A percentile compares a stretch with the other conserved stretches of the same genome.
phyloP scores from a whole-genome alignment of 139 green algal species.

The Chlamydomonas asymmetrica region DNA sequence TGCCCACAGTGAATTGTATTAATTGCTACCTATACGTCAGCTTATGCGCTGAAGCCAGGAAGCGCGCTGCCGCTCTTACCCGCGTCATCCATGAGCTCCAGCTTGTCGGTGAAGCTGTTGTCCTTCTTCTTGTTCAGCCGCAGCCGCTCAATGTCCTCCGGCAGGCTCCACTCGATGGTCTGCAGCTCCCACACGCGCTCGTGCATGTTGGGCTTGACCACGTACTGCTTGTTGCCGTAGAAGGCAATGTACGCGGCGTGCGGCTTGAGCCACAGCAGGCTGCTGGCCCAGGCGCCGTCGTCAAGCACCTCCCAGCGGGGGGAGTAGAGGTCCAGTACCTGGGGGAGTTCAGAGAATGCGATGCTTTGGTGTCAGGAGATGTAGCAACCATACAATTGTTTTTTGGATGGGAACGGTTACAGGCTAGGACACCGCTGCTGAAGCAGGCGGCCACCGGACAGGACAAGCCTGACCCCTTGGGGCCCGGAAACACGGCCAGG shows the following conservation, averaged over 20 bases:
- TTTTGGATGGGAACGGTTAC: too few relatives aligned
- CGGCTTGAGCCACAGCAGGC: conserved; percentile 55
- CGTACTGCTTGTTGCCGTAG: conserved; percentile 65
- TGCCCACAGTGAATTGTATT: too few relatives aligned
- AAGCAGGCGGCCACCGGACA: too few relatives aligned
- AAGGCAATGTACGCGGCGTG: conserved; percentile 56
- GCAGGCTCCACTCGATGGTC: conserved; percentile 57
- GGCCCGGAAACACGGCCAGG: too few relatives aligned
- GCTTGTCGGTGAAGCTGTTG: conserved; percentile 43
- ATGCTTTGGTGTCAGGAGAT: too few relatives aligned
- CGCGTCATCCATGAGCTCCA: conserved; percentile 57
- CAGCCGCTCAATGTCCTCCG: conserved; percentile 72
- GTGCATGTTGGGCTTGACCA: conserved; percentile 67
- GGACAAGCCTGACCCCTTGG: too few relatives aligned
- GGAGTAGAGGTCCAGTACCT: conserved; percentile 66
- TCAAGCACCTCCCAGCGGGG: conserved; percentile 72
- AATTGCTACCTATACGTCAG: too few relatives aligned
- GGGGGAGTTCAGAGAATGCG: too few relatives aligned
- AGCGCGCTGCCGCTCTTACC: conserved; percentile 25
- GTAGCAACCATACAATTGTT: too few relatives aligned
- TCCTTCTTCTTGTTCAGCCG: conserved; percentile 53
- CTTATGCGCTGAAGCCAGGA: too few relatives aligned
- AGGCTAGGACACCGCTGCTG: too few relatives aligned
- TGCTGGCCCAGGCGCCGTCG: conserved; percentile 53
- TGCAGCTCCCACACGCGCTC: conserved; percentile 72